Evolutionary conservation across 2,329 filamentous ascomycete genomes (phyloP).

Genomic region (Trichoderma arundinaceum): DNA sequence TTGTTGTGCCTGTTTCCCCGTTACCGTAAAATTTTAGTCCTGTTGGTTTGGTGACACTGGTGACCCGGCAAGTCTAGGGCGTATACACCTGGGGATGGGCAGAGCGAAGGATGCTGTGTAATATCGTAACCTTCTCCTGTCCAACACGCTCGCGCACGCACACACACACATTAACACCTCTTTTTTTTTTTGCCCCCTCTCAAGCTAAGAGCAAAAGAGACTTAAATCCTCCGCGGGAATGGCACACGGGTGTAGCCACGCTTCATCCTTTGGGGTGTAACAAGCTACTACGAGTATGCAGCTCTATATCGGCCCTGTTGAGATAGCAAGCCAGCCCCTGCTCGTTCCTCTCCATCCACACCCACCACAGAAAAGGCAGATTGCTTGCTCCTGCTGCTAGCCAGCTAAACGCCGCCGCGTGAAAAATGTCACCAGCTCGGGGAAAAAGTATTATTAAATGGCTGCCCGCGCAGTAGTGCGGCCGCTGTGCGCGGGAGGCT

Average conservation of each 20-base stretch:
- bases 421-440: background rate
- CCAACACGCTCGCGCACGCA: background rate
- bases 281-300: background rate
- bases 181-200: background rate
- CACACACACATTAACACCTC: too few relatives aligned
- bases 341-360: background rate
- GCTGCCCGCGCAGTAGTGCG: conserved; percentile 19
- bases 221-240: conserved; percentile 26
- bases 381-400: background rate
- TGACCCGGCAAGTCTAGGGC: too few relatives aligned
- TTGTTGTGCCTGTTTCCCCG: background rate
- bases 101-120: background rate
- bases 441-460: background rate
- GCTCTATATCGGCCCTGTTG: background rate
- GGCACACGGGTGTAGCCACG: conserved; percentile 27
- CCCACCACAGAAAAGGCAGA: background rate
- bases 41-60: background rate
- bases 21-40: background rate
- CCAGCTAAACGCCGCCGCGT: conserved; percentile 6
- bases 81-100: background rate
- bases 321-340: background rate
- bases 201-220: background rate
- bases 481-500: conserved; percentile 24
- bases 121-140: background rate
- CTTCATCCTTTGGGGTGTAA: background rate